Evolutionary conservation across 768 basidiomycete species (phyloP), one percentile per base, ranked within the genome.

Genomic region (Rhodotorula sphaerocarpa): DNA sequence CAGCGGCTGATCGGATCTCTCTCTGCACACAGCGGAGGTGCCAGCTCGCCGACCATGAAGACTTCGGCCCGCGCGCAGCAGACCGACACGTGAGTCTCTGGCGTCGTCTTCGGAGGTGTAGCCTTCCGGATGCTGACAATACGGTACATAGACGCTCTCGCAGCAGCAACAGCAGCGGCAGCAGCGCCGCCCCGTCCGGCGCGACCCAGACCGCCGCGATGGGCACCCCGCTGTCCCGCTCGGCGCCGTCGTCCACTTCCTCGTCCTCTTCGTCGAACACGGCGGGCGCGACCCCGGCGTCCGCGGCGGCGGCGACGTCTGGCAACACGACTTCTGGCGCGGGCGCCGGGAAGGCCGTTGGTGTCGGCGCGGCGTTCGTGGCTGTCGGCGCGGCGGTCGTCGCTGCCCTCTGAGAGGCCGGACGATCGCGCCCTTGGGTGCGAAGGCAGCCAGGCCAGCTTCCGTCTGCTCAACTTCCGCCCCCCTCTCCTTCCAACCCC

Each of bases 41-140:
- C n/a, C n/a, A n/a, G n/a, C n/a, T n/a, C n/a, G n/a, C n/a, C 47
- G 30, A 48, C 47, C 30, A 48, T 20, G 47, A 48, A 31, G n/a
- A n/a, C n/a, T n/a, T n/a, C n/a, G 47, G 47, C 47, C n/a, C 45
- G 45, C 45, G 30, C 46, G 5, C 31, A n/a, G 4, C 2, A 33
- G 11, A 25, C 34, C 2, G 34, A 33, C 1, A 5, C 50, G 34
- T 36, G 25, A 9, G 34, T 52, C 33, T 18, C n/a, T 5, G 4
- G 2, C 16, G 9, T 15, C 12, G 14, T 27, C 14, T 27, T 2
- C 39, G 39, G 39, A 9, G 18, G 18, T 10, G 39, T 18, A 39
- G 39, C 25, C 15, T 15, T 14, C 45, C 3, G 9, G 12, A 7
- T 9, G 5, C 25, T 14, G 25, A 3, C 10, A 25, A 5, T 11